A percentile compares a stretch with the other conserved stretches of the same genome.
Evolutionary conservation across 2,329 filamentous ascomycete species (phyloP).

Genomic region (Cyphellophora attinorum): DNA sequence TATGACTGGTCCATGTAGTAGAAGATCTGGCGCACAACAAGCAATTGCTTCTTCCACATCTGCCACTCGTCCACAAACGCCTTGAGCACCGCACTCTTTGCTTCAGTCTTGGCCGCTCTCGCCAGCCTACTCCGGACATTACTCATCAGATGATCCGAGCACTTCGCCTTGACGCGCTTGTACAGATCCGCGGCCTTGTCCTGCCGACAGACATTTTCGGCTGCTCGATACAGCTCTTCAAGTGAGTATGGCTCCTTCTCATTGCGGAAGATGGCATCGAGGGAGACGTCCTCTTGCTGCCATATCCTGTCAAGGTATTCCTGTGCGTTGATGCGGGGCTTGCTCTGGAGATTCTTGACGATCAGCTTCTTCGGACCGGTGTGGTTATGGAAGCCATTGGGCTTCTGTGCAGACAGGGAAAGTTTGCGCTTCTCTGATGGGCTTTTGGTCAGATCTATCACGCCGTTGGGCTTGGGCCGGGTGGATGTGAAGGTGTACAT

Average conservation of each 20-base stretch:
- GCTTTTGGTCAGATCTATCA: constrained; percentile 39
- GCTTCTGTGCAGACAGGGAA: constrained; percentile 19
- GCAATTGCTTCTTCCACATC: constrained; percentile 68
- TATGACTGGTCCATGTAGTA: constrained; percentile 91
- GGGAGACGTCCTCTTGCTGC: constrained; percentile 61
- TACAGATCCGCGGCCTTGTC: constrained; percentile 62
- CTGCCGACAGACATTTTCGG: constrained; percentile 83
- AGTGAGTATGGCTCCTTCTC: constrained; percentile 60
- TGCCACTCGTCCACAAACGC: constrained; percentile 58
- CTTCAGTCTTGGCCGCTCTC: constrained; percentile 42
- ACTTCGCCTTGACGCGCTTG: constrained; percentile 54
- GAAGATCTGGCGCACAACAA: constrained; percentile 76
- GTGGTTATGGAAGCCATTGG: constrained; percentile 57
- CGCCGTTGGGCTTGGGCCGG: constrained; percentile 25
- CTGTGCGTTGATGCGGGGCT: constrained; percentile 56
- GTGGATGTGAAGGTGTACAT: constrained; percentile 45
- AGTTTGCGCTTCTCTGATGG: constrained; percentile 24
- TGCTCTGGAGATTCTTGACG: constrained; percentile 80
- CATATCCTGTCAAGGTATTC: constrained; percentile 71
- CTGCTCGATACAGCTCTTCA: constrained; percentile 79
- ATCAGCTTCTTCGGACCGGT: constrained; percentile 73
- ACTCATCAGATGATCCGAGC: constrained; percentile 52
- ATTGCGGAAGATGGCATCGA: constrained; percentile 63
- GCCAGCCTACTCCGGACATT: constrained; percentile 51
- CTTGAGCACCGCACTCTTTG: constrained; percentile 56